Conservation (phyloP, 495 filamentous ascomycete species). For the Talaromyces liani region DNA sequence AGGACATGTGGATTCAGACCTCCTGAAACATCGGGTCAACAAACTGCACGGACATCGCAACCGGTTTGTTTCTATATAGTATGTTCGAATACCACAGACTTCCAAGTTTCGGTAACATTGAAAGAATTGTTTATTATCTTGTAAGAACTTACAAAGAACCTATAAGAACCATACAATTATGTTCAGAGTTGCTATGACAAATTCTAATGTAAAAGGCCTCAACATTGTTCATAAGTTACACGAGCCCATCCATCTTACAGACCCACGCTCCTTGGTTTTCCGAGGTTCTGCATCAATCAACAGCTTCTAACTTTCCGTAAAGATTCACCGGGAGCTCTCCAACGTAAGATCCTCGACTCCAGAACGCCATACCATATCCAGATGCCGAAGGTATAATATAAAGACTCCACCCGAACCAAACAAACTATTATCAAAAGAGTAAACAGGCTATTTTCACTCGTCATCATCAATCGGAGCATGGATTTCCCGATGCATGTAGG, state of each 20-base stretch:
- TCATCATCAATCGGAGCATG: conserved; percentile 9
- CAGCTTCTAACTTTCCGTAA: not conserved
- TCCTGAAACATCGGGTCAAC: not conserved
- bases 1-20: not conserved
- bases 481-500: conserved; percentile 15
- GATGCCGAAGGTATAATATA: conserved; percentile 5
- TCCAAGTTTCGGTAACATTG: not conserved
- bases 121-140: not conserved
- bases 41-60: not conserved
- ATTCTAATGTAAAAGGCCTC: not conserved
- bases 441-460: not conserved
- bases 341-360: not conserved
- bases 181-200: not conserved
- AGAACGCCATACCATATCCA: conserved; percentile 5
- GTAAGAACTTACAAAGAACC: not conserved
- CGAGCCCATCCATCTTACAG: not conserved
- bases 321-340: not conserved
- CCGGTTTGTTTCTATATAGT: not conserved
- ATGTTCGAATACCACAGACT: not conserved
- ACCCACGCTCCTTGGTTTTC: not conserved
- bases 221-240: not conserved
- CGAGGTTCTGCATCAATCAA: not conserved
- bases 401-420: not conserved
- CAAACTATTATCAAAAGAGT: not conserved
- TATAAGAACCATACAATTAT: not conserved